Evolutionary conservation across 2,329 filamentous ascomycete species (phyloP).

Genomic region (Chrysoporthe cubensis): DNA sequence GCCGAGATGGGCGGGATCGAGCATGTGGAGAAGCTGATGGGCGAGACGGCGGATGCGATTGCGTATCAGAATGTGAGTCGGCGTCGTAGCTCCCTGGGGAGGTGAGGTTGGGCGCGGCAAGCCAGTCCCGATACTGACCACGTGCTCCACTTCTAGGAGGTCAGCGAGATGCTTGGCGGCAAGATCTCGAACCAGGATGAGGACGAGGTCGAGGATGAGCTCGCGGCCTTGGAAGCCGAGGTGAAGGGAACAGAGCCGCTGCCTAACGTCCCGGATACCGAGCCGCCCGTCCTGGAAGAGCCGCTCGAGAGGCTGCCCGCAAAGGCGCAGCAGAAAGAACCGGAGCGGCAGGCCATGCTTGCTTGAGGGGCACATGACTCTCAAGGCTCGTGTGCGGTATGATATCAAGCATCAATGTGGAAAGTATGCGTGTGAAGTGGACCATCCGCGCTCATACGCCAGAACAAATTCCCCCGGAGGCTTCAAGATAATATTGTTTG

Average conservation of each 20-base stretch:
- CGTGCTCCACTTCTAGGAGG: constrained; percentile 63
- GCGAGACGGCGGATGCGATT: constrained; percentile 85
- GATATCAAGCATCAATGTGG: not conserved
- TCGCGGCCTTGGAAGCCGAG: constrained; percentile 78
- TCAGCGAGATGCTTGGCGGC: constrained; percentile 87
- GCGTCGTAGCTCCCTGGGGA: not conserved
- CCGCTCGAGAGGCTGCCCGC: constrained; percentile 27
- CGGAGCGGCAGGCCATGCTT: constrained; percentile 37
- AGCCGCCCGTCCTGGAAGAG: constrained; percentile 30
- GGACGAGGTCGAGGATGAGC: constrained; percentile 95
- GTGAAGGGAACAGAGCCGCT: constrained; percentile 34
- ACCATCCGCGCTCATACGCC: not conserved
- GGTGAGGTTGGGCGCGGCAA: not conserved
- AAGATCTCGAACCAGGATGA: constrained; percentile 94
- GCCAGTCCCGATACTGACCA: constrained; percentile 7
- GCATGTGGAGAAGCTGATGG: constrained; percentile 92
- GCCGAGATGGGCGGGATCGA: constrained; percentile 95
- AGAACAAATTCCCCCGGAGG: not conserved
- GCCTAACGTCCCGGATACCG: constrained; percentile 36
- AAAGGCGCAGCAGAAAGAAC: constrained; percentile 29
- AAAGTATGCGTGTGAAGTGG: not conserved
- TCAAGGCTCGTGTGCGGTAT: not conserved
- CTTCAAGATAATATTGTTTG: not conserved
- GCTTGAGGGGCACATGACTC: constrained; percentile 18
- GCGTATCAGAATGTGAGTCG: constrained; percentile 81